phyloP scores from a whole-genome alignment of 345 rosid genomes.

The Dovyalis caffra region DNA sequence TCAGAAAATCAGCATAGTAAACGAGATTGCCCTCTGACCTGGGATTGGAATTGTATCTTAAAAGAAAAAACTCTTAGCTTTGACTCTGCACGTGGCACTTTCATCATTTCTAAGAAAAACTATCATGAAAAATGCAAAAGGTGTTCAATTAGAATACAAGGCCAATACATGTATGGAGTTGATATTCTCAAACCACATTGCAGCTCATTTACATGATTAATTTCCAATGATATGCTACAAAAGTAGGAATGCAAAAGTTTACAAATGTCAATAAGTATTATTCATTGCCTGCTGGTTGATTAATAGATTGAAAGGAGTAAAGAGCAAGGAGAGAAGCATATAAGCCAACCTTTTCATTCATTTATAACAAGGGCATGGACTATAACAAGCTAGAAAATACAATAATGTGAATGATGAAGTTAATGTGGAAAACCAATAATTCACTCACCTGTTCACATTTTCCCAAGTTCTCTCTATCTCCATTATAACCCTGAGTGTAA shows the following conservation, averaged over 20 bases:
- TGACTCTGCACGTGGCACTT: conserved; percentile 78
- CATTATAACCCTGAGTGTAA: conserved; percentile 51
- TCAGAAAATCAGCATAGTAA: conserved; percentile 12
- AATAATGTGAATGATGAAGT: not conserved
- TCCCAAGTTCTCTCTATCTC: conserved; percentile 67
- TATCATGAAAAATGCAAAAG: conserved; percentile 33
- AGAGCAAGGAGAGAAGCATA: not conserved
- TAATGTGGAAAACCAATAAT: not conserved
- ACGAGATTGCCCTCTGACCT: conserved; percentile 43
- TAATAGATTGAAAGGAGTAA: not conserved
- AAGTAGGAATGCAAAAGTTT: not conserved
- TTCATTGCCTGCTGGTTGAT: not conserved
- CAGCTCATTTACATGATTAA: not conserved
- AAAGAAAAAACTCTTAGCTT: conserved; percentile 79
- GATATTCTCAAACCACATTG: conserved; percentile 1
- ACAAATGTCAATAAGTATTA: not conserved
- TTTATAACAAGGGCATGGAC: not conserved
- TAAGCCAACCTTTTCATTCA: not conserved
- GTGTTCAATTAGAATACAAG: conserved; percentile 15
- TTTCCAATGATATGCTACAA: not conserved
- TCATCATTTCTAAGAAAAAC: conserved; percentile 80
- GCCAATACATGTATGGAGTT: not conserved
- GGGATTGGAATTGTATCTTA: conserved; percentile 66
- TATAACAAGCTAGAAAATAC: not conserved
- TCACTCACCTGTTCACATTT: conserved; percentile 72